Base-by-base conservation (phyloP, 139 green algal genomes). In the Ettlia oleoabundans region DNA sequence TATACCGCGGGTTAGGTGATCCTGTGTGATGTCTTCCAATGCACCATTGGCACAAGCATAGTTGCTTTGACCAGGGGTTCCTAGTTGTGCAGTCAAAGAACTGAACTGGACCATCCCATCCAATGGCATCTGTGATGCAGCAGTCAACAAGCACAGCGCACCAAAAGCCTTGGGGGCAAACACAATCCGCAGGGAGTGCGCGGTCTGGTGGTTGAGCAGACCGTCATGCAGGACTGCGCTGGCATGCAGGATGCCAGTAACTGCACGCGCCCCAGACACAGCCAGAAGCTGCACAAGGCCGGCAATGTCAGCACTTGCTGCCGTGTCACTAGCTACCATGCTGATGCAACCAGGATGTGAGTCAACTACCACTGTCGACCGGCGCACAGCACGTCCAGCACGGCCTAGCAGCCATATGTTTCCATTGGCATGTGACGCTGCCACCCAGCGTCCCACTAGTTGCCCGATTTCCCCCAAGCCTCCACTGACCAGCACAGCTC, bases 1-100 rank as follows among this genome's bases (percentile, higher is more conserved):
- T 37, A 43, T 2, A 51, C 85, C 38, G 24, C n/a, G 1, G 33
- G 58, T 13, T 15, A 19, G 5, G 18, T 24, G 28, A 4, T 33
- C 3, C 10, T 38, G 89, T 85, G 4, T 69, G 41, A 22, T 32
- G 2, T 55, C 79, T 47, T 95, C 93, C 63, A 96, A 71, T 8
- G 82, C 88, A 28, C 86, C 87, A 69, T 97, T 97, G 4, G 93
- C 92, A 35, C 89, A 91, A 42, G 80, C 78, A 75, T 97, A 97
- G 74, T 90, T 94, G 53, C 86, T 82, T 82, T 97, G 93, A 9
- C 93, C 93, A 22, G 90, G 84, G 3, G 86, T 89, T 28, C 93
- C 93, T 8, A 96, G 81, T 38, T 94, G 81, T 1, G 91, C 90
- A 9, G 92, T 85, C 8, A 94, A 73, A 10, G 88, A 93, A 43